These are phyloP conservation scores for Lipomyces anomalus DNA, from an alignment of 805 yeast genomes.

Conservation along the genomic window DNA sequence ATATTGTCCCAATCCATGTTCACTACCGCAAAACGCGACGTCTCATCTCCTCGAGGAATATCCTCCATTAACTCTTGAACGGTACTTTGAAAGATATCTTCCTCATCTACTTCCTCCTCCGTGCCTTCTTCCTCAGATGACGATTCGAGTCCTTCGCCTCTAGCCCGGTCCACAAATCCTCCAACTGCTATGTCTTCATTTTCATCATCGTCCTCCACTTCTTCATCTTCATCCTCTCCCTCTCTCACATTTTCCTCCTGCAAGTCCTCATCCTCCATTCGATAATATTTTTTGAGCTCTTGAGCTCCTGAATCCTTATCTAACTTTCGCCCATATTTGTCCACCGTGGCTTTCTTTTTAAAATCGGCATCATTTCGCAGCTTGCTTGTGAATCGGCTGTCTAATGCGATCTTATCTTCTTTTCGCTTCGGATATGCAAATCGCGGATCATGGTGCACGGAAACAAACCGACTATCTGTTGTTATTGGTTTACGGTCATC, in stretches of 20 bases:
- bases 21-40: conserved; percentile 78
- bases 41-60: conserved; percentile 85
- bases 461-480: conserved; percentile 68
- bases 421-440: conserved; percentile 67
- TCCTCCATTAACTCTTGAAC: conserved; percentile 50
- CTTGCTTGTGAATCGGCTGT: conserved; percentile 75
- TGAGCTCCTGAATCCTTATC: conserved; percentile 39
- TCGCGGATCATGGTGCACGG: conserved; percentile 81
- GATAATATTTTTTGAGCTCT: conserved; percentile 63
- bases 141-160: conserved; percentile 35
- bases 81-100: conserved; percentile 21
- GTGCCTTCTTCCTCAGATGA: conserved; percentile 31
- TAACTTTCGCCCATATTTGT: conserved; percentile 79
- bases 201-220: conserved; percentile 4
- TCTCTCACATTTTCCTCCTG: conserved; percentile 26
- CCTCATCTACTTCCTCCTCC: conserved; percentile 23
- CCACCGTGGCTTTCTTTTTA: conserved; percentile 55
- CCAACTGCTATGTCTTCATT: conserved; percentile 4
- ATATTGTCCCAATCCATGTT: conserved; percentile 97
- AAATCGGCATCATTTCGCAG: conserved; percentile 55
- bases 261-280: conserved; percentile 40
- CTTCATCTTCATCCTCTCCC: conserved; percentile 11
- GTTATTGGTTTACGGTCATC: conserved; percentile 40
- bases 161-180: conserved; percentile 31
- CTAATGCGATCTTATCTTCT: conserved; percentile 69